These are phyloP conservation scores for Chytriomyces sp. DNA, from an alignment of 192 early-diverging fungal species.

Conservation along the genomic window DNA sequence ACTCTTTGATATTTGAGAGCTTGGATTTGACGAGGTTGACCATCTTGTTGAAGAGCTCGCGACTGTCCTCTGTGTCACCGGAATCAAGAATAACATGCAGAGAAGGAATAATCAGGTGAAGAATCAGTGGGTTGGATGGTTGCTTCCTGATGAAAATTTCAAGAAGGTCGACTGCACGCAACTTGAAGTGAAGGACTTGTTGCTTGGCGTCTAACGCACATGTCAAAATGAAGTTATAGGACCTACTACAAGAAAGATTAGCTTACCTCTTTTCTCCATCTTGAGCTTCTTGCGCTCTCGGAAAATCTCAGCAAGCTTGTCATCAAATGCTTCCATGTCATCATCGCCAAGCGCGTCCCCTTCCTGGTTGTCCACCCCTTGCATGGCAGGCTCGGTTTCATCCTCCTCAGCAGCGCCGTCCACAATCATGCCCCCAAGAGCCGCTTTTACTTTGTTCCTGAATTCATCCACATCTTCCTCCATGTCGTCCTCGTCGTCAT, in stretches of 20 bases:
- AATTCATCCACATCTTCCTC: conserved; percentile 53
- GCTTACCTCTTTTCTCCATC: conserved; percentile 69
- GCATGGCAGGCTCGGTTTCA: conserved; percentile 50
- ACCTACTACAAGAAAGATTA: background rate
- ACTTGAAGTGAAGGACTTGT: conserved; percentile 85
- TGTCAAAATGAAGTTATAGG: background rate
- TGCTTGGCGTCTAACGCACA: conserved; percentile 67
- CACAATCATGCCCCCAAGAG: conserved; percentile 23
- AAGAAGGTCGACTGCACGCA: conserved; percentile 82
- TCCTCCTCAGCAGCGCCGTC: conserved; percentile 53
- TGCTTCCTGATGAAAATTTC: conserved; percentile 74
- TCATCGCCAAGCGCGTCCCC: conserved; percentile 75
- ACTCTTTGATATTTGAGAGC: conserved; percentile 64
- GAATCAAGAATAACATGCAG: conserved; percentile 63
- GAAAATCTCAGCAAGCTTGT: conserved; percentile 93
- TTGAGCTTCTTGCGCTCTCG: conserved; percentile 78
- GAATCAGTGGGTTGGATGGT: conserved; percentile 67
- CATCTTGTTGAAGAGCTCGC: conserved; percentile 73
- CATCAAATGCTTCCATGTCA: conserved; percentile 87
- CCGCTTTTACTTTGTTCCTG: background rate
- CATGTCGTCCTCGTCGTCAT: conserved; percentile 43
- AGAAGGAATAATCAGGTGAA: conserved; percentile 73
- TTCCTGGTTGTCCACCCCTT: conserved; percentile 62
- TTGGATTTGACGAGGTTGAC: conserved; percentile 62
- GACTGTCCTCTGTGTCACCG: conserved; percentile 36